phyloP scores from a whole-genome alignment of 257 asterid species.

The Primulina eburnea region DNA sequence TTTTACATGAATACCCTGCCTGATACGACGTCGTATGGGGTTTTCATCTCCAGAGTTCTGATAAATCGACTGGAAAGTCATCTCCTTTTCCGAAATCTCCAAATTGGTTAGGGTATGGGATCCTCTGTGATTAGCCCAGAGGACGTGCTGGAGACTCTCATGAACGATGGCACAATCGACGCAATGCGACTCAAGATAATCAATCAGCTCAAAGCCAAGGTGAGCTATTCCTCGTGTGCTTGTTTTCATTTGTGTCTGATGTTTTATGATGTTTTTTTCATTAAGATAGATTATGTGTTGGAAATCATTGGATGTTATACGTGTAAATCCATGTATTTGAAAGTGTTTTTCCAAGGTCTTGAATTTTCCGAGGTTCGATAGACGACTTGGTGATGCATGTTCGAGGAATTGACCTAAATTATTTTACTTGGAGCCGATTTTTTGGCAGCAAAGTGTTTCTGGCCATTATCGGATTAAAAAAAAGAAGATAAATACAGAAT shows the following conservation, averaged over 20 bases:
- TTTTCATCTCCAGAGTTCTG: neutral
- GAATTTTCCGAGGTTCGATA: no score
- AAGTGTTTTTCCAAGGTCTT: no score
- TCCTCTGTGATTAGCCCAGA: constrained; percentile 72
- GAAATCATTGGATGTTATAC: neutral
- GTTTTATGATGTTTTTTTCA: neutral
- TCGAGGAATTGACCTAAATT: neutral
- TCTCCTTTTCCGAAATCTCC: constrained; percentile 11
- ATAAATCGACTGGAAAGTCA: no score
- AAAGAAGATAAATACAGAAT: neutral
- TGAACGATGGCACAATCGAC: constrained; percentile 95
- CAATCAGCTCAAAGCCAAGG: constrained; percentile 89
- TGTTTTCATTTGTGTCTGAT: neutral
- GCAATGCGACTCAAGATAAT: constrained; percentile 81
- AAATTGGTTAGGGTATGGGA: constrained; percentile 34
- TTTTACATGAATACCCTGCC: no score
- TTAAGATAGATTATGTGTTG: neutral
- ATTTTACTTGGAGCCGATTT: neutral
- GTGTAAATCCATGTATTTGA: no score
- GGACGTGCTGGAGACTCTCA: constrained; percentile 82
- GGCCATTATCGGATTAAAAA: neutral
- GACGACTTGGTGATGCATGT: neutral
- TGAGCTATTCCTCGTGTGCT: constrained; percentile 28
- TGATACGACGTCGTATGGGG: neutral
- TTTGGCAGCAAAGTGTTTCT: neutral